Percentiles rank a stretch among this genome's conserved stretches.
phyloP scores from a whole-genome alignment of 306 rosid genomes.

The Cucumis hystrix region DNA sequence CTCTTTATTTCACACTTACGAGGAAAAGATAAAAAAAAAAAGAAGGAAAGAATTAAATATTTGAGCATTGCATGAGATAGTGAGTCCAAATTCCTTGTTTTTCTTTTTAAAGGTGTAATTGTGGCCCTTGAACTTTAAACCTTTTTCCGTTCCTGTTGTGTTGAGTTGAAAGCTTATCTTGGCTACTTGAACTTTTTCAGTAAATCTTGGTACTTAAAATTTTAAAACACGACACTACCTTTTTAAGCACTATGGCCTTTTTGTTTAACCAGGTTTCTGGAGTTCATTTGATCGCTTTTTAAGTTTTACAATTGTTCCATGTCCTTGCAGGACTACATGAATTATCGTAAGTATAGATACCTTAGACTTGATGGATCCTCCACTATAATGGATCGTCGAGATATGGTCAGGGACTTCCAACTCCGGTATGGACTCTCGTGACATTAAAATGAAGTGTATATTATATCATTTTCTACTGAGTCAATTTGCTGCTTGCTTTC shows the following conservation, averaged over 20 bases:
- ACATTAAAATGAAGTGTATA: neutral
- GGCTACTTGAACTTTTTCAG: neutral
- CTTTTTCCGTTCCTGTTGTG: neutral
- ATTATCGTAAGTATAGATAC: conserved; percentile 81
- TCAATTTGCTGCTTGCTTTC: neutral
- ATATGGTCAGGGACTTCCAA: conserved; percentile 97
- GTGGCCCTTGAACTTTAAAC: neutral
- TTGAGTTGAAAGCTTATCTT: neutral
- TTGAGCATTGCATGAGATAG: neutral
- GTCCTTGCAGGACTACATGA: conserved; percentile 84
- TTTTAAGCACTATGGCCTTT: neutral
- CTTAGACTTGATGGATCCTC: conserved; percentile 98
- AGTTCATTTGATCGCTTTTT: neutral
- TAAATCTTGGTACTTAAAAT: neutral
- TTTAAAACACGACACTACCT: neutral
- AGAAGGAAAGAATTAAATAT: neutral
- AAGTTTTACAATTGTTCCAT: neutral
- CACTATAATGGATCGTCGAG: conserved; percentile 87
- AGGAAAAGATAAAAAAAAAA: neutral
- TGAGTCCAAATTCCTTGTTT: neutral
- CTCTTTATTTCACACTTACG: neutral
- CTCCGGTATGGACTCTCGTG: conserved; percentile 43
- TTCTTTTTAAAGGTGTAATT: neutral
- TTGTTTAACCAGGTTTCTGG: neutral
- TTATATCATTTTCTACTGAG: neutral